Evolutionary conservation across 2,329 filamentous ascomycete species (phyloP).

Genomic region (Didymella pinodella): DNA sequence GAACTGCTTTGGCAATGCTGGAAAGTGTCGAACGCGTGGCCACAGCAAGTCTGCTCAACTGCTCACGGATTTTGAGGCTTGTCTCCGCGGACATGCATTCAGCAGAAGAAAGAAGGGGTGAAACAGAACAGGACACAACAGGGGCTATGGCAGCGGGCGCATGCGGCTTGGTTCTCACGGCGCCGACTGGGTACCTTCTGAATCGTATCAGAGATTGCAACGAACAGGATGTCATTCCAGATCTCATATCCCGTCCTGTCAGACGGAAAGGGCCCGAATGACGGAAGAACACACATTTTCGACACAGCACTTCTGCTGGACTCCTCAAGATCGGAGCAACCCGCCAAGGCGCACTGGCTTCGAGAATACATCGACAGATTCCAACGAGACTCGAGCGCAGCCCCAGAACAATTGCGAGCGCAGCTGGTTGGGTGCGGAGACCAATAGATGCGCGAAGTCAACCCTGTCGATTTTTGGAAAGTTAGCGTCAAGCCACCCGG

Average conservation of each 20-base stretch:
- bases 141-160: not conserved
- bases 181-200: not conserved
- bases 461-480: conserved; percentile 10
- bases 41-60: not conserved
- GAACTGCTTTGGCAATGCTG: not conserved
- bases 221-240: conserved; percentile 2
- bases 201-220: not conserved
- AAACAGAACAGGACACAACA: not conserved
- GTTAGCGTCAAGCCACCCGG: conserved; percentile 27
- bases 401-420: not conserved
- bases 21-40: not conserved
- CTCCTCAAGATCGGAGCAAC: not conserved
- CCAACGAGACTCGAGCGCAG: not conserved
- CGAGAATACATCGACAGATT: not conserved
- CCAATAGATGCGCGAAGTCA: conserved; percentile 1
- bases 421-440: not conserved
- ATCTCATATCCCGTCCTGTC: not conserved
- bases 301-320: not conserved
- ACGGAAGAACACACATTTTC: not conserved
- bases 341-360: not conserved
- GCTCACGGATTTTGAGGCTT: not conserved
- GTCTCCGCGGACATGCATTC: not conserved
- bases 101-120: not conserved
- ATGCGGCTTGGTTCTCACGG: not conserved
- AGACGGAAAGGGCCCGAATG: not conserved